Conservation (phyloP, 805 yeast genomes). For the Kuraishia capsulata region DNA sequence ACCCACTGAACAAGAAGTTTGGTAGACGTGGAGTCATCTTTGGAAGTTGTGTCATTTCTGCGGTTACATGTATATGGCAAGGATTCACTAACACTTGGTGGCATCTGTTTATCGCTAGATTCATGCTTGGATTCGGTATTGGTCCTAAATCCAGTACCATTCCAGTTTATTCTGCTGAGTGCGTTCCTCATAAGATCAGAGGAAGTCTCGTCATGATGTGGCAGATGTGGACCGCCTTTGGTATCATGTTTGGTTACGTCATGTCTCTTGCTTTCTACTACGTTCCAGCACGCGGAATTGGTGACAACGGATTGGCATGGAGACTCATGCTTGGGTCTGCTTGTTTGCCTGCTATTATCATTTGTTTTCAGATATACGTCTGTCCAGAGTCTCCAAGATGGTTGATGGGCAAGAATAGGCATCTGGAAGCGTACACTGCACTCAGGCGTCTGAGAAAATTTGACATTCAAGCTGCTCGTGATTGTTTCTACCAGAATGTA, state of each 20-base stretch:
- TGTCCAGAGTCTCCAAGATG: slow-evolving; percentile 74
- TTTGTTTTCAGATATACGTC: slow-evolving; percentile 50
- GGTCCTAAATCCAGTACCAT: slow-evolving; percentile 75
- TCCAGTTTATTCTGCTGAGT: slow-evolving; percentile 62
- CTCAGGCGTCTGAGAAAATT: slow-evolving; percentile 38
- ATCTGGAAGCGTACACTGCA: slow-evolving; percentile 46
- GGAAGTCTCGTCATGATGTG: slow-evolving; percentile 67
- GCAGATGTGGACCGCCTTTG: slow-evolving; percentile 70
- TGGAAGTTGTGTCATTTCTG: slow-evolving; percentile 51
- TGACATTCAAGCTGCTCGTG: slow-evolving; percentile 59
- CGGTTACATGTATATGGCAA: slow-evolving; percentile 60
- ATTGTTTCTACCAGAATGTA: slow-evolving; percentile 59
- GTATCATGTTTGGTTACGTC: slow-evolving; percentile 65
- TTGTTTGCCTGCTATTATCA: slow-evolving; percentile 54
- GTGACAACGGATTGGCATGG: slow-evolving; percentile 49
- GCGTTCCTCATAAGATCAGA: slow-evolving; percentile 52
- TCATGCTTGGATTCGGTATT: slow-evolving; percentile 56
- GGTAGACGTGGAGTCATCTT: slow-evolving; percentile 65
- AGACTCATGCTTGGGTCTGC: slow-evolving; percentile 65
- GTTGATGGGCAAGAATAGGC: slow-evolving; percentile 66
- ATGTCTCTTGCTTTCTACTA: slow-evolving; percentile 54
- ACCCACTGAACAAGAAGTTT: slow-evolving; percentile 41
- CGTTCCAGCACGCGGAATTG: slow-evolving; percentile 36
- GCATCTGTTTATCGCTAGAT: slow-evolving; percentile 59
- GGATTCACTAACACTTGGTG: slow-evolving; percentile 58